Evolutionary conservation across 768 basidiomycete species (phyloP), one percentile per base, ranked within the genome.

Genomic region (Rickenella mellea): DNA sequence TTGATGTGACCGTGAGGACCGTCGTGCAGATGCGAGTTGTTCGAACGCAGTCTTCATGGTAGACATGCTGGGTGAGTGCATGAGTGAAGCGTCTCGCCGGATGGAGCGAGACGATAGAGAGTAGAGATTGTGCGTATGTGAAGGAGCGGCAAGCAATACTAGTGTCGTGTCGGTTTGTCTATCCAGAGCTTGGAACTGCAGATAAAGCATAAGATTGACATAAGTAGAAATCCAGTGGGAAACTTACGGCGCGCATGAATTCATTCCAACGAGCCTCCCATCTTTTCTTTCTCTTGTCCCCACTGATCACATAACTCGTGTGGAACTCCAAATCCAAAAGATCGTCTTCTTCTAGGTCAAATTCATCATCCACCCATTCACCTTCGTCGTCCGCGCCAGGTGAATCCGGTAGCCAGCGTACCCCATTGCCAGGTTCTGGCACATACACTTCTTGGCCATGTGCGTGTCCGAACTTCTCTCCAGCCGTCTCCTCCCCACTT

Each of bases 241-340:
- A 15, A 55, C 72, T 59, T 47, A 86, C 85, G 44, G 82, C 81
- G 58, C 83, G 81, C 15, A 77, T 67, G 22, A 89, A 61, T 19
- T 72, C 71, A 44, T 87, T 83, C 84, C 85, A 87, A 4, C 78
- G 75, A 27, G 73, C 65, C 46, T 85, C 83, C 80, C 83, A 89
- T 43, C 76, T 68, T 42, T 81, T 62, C 37, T 80, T 70, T 38
- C 85, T 63, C 58, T 81, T 84, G 51, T 80, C 78, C 40, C 72
- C 57, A 53, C 78, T 79, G 42, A 66, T 70, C 38, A 89, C 67
- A 53, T 73, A 89, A 41, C 68, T 65, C 7, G 83, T 83, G 56
- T 89, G 85, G 52, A 74, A 87, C 50, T 88, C 83, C 41, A 88
- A 62, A 32, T 85, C 78, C 40, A 87, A 56, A 44, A 88, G 49